Evolutionary conservation across 2,329 filamentous ascomycete species (phyloP).

Genomic region (Plectosphaerella cucumerina): DNA sequence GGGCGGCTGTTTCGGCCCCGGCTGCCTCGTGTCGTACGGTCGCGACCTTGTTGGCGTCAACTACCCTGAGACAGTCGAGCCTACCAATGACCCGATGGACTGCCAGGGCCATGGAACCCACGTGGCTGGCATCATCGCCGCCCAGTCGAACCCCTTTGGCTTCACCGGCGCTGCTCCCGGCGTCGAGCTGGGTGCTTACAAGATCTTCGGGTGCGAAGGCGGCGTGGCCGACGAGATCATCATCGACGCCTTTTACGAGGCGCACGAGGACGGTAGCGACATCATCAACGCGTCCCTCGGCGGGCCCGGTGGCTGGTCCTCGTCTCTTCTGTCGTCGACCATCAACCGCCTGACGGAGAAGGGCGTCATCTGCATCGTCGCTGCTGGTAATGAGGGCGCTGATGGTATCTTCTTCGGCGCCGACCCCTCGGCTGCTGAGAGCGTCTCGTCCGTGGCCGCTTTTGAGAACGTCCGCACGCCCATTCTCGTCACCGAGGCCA

Average conservation of each 20-base stretch:
- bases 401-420: constrained; percentile 45
- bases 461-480: constrained; percentile 43
- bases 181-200: constrained; percentile 52
- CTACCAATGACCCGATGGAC: constrained; percentile 49
- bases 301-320: constrained; percentile 45
- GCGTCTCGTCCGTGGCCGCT: constrained; percentile 44
- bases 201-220: constrained; percentile 53
- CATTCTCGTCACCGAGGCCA: constrained; percentile 34
- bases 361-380: constrained; percentile 48
- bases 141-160: constrained; percentile 46
- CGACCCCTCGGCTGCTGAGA: constrained; percentile 42
- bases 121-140: constrained; percentile 59
- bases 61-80: constrained; percentile 34
- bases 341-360: constrained; percentile 48
- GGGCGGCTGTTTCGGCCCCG: constrained; percentile 59
- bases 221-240: constrained; percentile 50
- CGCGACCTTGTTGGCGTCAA: constrained; percentile 54
- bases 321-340: constrained; percentile 45
- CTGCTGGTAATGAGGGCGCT: constrained; percentile 47
- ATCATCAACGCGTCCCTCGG: constrained; percentile 55
- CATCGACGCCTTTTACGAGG: constrained; percentile 55
- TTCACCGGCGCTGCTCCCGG: constrained; percentile 55
- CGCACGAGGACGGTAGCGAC: constrained; percentile 55
- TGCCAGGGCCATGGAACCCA: constrained; percentile 58
- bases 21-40: constrained; percentile 54